These are phyloP conservation scores for Talaromyces piceae DNA, from an alignment of 2,329 filamentous ascomycete genomes.

Conservation along the genomic window DNA sequence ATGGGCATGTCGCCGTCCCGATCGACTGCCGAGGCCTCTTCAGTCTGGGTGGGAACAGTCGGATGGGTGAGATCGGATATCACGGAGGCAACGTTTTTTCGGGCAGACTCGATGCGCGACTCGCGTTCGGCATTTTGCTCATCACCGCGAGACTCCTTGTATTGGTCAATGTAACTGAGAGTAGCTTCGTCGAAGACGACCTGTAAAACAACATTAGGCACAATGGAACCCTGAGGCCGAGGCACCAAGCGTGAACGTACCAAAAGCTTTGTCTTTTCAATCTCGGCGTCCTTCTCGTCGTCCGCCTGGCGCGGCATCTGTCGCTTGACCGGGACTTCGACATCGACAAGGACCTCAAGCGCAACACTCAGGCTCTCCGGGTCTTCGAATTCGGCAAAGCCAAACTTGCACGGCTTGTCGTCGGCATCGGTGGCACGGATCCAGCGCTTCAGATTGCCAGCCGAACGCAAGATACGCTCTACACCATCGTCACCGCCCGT, in stretches of 20 bases:
- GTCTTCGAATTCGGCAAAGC: constrained; percentile 93
- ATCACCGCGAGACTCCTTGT: constrained; percentile 60
- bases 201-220: constrained; percentile 20
- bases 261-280: constrained; percentile 64
- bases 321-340: constrained; percentile 73
- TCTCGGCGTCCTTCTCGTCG: constrained; percentile 37
- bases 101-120: constrained; percentile 62
- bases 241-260: constrained; percentile 35
- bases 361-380: constrained; percentile 78
- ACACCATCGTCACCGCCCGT: constrained; percentile 69
- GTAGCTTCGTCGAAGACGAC: constrained; percentile 74
- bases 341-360: constrained; percentile 72
- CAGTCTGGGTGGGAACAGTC: constrained; percentile 38
- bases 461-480: constrained; percentile 68
- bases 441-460: constrained; percentile 77
- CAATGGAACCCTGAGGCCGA: neutral
- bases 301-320: constrained; percentile 46
- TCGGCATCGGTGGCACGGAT: constrained; percentile 70
- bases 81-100: constrained; percentile 58
- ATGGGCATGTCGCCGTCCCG: constrained; percentile 62
- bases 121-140: constrained; percentile 55
- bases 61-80: constrained; percentile 69
- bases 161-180: constrained; percentile 76
- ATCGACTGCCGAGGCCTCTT: constrained; percentile 46
- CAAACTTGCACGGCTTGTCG: constrained; percentile 77